Conservation (phyloP, 176 grass and related monocot genomes). For the Raddia distichophylla region DNA sequence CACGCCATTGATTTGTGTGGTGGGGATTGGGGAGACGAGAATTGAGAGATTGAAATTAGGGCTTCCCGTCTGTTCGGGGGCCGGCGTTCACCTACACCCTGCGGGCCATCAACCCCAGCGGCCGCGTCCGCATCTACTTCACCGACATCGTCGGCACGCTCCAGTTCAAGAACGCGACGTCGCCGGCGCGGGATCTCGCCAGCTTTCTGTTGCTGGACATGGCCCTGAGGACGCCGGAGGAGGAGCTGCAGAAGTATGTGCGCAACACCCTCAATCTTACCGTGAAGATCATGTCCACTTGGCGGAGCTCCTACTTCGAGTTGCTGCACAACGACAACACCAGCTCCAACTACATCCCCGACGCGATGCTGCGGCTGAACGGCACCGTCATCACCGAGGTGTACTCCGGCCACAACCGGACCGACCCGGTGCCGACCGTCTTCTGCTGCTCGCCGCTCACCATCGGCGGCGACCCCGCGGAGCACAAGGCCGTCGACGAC, state of each 20-base stretch:
- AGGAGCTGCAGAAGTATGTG: background rate
- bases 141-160: no score
- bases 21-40: no score
- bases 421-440: no score
- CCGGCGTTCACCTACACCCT: background rate
- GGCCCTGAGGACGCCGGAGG: no score
- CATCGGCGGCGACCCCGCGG: background rate
- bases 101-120: background rate
- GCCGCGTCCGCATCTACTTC: conserved; percentile 7
- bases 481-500: background rate
- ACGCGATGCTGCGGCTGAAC: background rate
- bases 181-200: no score
- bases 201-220: no score
- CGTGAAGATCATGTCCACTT: no score
- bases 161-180: background rate
- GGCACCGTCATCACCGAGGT: background rate
- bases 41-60: no score
- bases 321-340: background rate
- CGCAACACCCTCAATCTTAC: no score
- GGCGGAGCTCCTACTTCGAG: background rate
- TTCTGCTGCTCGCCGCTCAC: background rate
- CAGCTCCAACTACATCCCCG: background rate
- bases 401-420: background rate
- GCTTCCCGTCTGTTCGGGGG: background rate
- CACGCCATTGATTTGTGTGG: no score